Base-by-base conservation (phyloP, 2,329 filamentous ascomycete species). In the Sporothrix luriei region DNA sequence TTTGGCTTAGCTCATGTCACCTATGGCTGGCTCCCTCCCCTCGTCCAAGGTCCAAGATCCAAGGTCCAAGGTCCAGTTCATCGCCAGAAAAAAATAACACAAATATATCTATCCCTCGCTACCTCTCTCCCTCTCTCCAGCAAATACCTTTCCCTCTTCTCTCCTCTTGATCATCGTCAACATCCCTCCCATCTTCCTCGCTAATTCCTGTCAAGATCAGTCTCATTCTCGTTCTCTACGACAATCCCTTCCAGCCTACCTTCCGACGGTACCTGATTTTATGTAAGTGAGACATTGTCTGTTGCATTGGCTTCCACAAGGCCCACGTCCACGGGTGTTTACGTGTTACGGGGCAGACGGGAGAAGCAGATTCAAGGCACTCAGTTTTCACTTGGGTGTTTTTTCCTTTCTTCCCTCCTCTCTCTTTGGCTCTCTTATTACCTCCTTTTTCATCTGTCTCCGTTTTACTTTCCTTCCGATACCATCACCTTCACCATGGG, bases 51-150 rank as follows among this genome's bases (percentile, higher is more conserved):
- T 19, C 43, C 43, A 48, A 16, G 13, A 6, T 38, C 26, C 16
- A 26, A 52, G 21, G 26, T n/a, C 29, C 29, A 4, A 33, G 29
- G 33, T 33, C 33, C 29, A 55, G 3, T 29, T 29, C 54, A 40
- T 38, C 54, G 21, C 19, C 54, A 29, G 38, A n/a, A 19, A 9
- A 9, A 38, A 57, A 33, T 38, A 19, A 33, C 33, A 62, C 57
- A 16, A 62, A 62, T 62, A 62, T 62, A 62, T 62, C 57, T 62
- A 62, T 62, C 57, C 57, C 57, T 62, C 57, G 57, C 38, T 48
- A 26, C 65, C 52, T 29, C 33, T 24, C 65, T 55, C 40, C 33
- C 29, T 24, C 38, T 21, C 21, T 16, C 57, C 57, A 29, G 57
- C 38, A 33, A 33, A 33, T 5, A 7, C 33, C 33, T 38, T 62